Evolutionary conservation across 139 green algal species (phyloP), one percentile per base, ranked within the genome.

Genomic region (Chlorella sp.): DNA sequence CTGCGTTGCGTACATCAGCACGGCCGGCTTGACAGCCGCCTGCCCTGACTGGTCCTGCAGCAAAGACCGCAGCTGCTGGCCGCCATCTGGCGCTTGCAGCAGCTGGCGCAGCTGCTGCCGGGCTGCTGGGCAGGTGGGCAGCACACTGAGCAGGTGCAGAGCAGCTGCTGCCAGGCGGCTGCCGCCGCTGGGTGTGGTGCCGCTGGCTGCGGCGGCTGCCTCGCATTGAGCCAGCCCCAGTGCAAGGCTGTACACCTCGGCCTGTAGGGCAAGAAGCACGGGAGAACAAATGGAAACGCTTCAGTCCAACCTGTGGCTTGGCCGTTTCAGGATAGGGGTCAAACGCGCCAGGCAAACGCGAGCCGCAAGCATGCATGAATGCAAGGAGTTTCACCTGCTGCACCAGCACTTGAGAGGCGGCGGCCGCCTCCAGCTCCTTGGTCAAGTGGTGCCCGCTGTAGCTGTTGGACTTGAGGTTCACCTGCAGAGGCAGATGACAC

Each of bases 71-170:
- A 87, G 74, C 62, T 57, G 57, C 21, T 75, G 64, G 11, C 80
- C 80, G 80, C 80, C 80, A 32, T 78, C 68, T 12, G 44, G 44
- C 44, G 34, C 32, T 1, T 12, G 12, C 69, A 93, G 87, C 44
- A 87, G 84, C 28, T 47, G 76, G 28, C 55, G n/a, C 41, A 94
- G 72, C 62, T 62, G 64, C 41, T 25, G 36, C 23, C 83, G 83
- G 28, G 91, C 74, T 36, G 68, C 84, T 20, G 69, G 17, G 87
- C 87, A 88, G 17, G 93, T 96, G n/a, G 93, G 93, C 89, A 96
- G 84, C 76, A 83, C 67, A 51, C 86, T 71, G 69, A 96, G 92
- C 87, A 95, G 79, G 21, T 87, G 83, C 1, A 83, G 71, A 2
- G 91, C 85, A 12, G 72, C 0, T 32, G 26, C 0, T 70, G 84